Conservation (phyloP, 371 early-diverging fungal genomes). For the Chytridium lagenaria region DNA sequence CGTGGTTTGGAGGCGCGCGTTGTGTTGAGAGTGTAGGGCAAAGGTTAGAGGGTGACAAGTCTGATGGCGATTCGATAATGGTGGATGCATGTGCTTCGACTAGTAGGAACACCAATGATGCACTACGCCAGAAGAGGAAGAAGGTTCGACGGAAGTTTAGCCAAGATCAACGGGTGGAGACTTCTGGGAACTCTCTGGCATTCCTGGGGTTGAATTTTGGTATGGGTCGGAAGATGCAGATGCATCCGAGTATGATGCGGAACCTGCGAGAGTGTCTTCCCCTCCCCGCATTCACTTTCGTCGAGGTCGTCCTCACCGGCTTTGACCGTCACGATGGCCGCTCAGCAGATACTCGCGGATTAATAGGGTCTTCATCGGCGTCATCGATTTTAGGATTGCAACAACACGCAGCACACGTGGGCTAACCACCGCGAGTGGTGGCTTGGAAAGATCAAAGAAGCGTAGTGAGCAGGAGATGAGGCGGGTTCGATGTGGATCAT, state of each 20-base stretch:
- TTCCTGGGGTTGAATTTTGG: background rate
- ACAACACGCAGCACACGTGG: too few species aligned
- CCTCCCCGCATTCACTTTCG: slow-evolving; percentile 6
- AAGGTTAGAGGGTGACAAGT: background rate
- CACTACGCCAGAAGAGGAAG: too few species aligned
- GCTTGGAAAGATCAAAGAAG: too few species aligned
- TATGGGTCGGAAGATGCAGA: background rate
- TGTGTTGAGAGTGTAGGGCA: background rate
- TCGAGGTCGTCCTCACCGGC: slow-evolving; percentile 8
- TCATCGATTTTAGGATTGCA: background rate
- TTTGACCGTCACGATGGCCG: background rate
- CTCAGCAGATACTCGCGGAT: slow-evolving; percentile 3
- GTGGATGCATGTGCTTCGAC: too few species aligned
- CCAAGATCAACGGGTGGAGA: too few species aligned
- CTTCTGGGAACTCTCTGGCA: background rate
- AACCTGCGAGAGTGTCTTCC: background rate
- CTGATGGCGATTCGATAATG: too few species aligned
- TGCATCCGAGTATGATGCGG: background rate
- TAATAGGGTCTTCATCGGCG: slow-evolving; percentile 4
- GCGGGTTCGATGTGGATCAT: background rate
- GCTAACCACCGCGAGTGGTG: too few species aligned
- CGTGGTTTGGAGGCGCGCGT: background rate
- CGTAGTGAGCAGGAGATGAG: background rate
- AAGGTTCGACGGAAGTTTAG: background rate
- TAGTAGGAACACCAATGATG: too few species aligned